These are phyloP conservation scores for Mortierella sp. DNA, from an alignment of 371 early-diverging fungal genomes.

Conservation along the genomic window DNA sequence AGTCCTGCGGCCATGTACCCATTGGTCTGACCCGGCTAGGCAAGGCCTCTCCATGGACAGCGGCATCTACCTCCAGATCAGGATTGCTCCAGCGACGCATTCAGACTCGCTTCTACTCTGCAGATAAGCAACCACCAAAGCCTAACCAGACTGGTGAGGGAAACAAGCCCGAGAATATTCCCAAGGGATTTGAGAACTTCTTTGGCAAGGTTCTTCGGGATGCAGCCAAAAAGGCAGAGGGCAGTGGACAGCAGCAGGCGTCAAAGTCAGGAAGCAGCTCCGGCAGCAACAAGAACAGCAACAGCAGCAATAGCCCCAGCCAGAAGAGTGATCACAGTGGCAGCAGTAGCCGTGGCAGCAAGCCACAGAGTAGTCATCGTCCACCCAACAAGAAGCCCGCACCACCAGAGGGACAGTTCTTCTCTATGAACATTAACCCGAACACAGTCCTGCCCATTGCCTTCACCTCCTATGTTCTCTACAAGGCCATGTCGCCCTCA, in stretches of 20 bases:
- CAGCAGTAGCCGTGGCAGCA: constrained; percentile 7
- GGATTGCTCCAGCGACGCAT: constrained; percentile 16
- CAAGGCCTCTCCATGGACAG: neutral
- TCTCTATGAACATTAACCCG: constrained; percentile 58
- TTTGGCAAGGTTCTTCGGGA: constrained; percentile 50
- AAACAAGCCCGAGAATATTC: constrained; percentile 34
- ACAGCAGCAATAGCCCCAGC: constrained; percentile 2
- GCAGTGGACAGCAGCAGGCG: constrained; percentile 20
- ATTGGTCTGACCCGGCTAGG: constrained; percentile 7
- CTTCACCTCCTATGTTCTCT: constrained; percentile 65
- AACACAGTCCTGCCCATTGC: constrained; percentile 64
- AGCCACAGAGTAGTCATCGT: neutral
- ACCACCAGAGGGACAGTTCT: constrained; percentile 80
- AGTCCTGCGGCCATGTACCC: constrained; percentile 12
- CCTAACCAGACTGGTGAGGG: constrained; percentile 13
- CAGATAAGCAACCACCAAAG: constrained; percentile 34
- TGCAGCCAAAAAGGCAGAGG: constrained; percentile 45
- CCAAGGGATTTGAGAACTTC: constrained; percentile 59
- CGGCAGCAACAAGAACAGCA: constrained; percentile 11
- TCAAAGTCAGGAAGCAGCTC: constrained; percentile 18
- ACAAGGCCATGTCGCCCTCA: constrained; percentile 60
- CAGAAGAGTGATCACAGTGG: neutral
- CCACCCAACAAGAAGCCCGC: constrained; percentile 30
- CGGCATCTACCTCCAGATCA: constrained; percentile 16
- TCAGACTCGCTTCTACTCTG: constrained; percentile 25